Base-by-base conservation (phyloP, 345 rosid genomes). In the Euphorbia peplus region DNA sequence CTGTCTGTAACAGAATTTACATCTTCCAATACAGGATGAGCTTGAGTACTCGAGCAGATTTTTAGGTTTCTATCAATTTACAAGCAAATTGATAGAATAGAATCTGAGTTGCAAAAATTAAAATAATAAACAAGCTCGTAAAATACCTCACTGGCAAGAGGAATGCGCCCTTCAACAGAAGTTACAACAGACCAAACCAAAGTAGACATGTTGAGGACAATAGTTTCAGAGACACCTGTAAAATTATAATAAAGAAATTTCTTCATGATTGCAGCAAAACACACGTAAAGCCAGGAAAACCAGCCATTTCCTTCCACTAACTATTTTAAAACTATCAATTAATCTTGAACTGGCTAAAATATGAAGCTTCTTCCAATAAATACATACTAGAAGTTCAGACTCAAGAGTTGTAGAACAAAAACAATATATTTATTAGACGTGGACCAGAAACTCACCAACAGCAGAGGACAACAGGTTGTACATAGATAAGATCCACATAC, bases 111-210 rank as follows among this genome's bases (percentile, higher is more conserved):
- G 0, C 1, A 44, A 25, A 70, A 24, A 18, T 30, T 62, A 8
- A 72, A 16, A 30, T 14, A 52, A 55, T 25, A 56, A 39, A 42
- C 7, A 37, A 28, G 68, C 32, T 39, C 42, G 41, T 51, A 29
- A 68, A 66, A 58, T 90, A 92, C 99, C 99, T 95, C 99, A 70
- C 98, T 95, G 63, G 98, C 99, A 74, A 95, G 82, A 66, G 99
- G 95, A 73, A 83, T 88, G 56, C 97, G 93, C 37, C 99, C 99
- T 78, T 90, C 75, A 73, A 87, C 95, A 67, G 90, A 84, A 72
- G 92, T 83, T 21, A 95, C 87, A 64, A 85, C 91, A 61, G 97
- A 95, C 98, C 97, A 95, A 62, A 85, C 84, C 52, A 95, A 88
- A 5, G 97, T 90, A 53, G 98, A 95, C 99, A 90, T 95, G 88